These are phyloP conservation scores for Fusarium sp. DNA, from an alignment of 2,329 filamentous ascomycete species.

Conservation along the genomic window DNA sequence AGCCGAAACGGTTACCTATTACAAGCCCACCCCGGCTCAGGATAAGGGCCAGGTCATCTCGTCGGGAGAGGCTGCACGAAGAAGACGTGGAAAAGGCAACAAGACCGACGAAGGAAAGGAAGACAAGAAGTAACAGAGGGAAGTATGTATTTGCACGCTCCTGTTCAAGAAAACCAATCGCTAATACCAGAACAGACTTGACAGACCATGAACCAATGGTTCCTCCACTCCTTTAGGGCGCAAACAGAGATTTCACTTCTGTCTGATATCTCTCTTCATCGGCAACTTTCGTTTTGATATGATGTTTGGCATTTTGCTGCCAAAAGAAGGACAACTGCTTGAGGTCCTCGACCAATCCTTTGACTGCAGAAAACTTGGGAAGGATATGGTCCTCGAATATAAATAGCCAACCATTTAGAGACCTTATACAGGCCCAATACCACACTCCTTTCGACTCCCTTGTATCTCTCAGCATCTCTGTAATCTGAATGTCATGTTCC, in stretches of 20 bases:
- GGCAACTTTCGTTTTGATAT: conserved; percentile 27
- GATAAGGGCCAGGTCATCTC: too few species aligned
- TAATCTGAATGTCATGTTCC: conserved; percentile 28
- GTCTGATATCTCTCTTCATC: conserved; percentile 31
- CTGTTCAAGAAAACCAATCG: too few species aligned
- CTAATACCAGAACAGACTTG: neutral
- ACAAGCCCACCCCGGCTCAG: too few species aligned
- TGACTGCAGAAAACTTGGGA: conserved; percentile 25
- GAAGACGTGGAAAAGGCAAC: too few species aligned
- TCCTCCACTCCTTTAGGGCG: neutral
- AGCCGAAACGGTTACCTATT: too few species aligned
- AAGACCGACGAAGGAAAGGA: too few species aligned
- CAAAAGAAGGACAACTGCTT: conserved; percentile 31
- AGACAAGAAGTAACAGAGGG: too few species aligned
- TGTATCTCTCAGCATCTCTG: conserved; percentile 19
- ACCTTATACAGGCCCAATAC: conserved; percentile 38
- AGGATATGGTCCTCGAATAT: conserved; percentile 38
- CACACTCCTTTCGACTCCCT: conserved; percentile 41
- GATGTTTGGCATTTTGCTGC: conserved; percentile 6
- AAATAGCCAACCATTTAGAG: conserved; percentile 36
- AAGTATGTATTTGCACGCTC: too few species aligned
- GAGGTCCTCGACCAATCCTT: conserved; percentile 18
- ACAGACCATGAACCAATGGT: neutral
- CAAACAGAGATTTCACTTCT: conserved; percentile 16
- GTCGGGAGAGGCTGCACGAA: too few species aligned